Evolutionary conservation across 768 basidiomycete species (phyloP), one percentile per base, ranked within the genome.

Genomic region (Galerina marginata): DNA sequence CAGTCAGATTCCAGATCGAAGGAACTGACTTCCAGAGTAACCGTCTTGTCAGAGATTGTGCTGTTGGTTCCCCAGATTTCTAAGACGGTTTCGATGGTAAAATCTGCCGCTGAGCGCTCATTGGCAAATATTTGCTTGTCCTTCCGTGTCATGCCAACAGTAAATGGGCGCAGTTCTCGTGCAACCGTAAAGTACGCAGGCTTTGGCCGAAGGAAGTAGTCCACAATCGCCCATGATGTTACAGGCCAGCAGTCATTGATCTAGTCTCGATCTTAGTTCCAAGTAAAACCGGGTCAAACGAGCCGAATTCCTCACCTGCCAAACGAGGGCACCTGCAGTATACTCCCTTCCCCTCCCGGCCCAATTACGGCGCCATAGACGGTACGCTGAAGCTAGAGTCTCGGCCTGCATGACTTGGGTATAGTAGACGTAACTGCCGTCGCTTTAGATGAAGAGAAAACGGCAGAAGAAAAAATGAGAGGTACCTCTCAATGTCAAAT

Each of bases 401-500:
- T 98, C 96, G 3, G 95, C 92, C 75, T 99, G 96, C 93, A 98
- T 96, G 56, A 96, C 77, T 75, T 98, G 96, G 4, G 96, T 96
- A 68, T 92, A 94, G 75, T 95, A 98, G 12, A 93, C 84, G 75
- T 96, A 97, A 72, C 92, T 93, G 33, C 26, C 16, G n/a, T 37
- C 5, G 29, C 23, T 20, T 40, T 25, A 29, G 25, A 65, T 6
- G 10, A 14, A n/a, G 29, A 14, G 10, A 14, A n/a, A 39, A 14
- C n/a, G 14, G 16, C 7, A 6, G n/a, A 25, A 12, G 4, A 45
- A 38, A 9, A 63, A 25, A 16, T 42, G 44, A 7, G 5, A 61
- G 7, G 1, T 54, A 89, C 91, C 90, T 92, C 68, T 95, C 92
- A 73, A 96, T 88, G 66, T 95, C 88, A 68, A 95, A 92, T 0